Conservation (phyloP, 768 basidiomycete species). For the Pilatotrama ljubarskyi region DNA sequence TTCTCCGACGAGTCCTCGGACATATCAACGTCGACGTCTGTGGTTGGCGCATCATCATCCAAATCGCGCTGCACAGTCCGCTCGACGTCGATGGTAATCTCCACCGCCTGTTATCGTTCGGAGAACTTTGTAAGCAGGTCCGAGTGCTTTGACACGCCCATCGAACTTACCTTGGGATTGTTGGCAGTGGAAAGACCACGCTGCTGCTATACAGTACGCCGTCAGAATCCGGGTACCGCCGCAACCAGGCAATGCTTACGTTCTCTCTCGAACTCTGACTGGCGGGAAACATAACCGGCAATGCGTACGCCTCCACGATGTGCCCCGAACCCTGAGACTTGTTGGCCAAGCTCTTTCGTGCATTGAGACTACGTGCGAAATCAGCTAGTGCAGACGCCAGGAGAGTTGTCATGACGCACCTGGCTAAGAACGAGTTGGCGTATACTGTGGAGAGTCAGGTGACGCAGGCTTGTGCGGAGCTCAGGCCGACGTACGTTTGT, state of each 20-base stretch:
- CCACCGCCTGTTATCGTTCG: background rate
- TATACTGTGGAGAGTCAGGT: conserved; percentile 6
- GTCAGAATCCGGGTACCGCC: background rate
- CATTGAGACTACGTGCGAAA: conserved; percentile 11
- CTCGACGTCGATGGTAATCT: conserved; percentile 18
- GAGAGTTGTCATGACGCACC: background rate
- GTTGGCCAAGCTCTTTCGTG: conserved; percentile 13
- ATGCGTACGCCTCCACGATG: background rate
- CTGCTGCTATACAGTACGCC: background rate
- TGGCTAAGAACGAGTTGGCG: conserved; percentile 21
- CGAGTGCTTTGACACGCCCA: background rate
- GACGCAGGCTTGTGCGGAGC: background rate
- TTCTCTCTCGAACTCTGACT: conserved; percentile 2
- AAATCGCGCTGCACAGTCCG: conserved; percentile 12
- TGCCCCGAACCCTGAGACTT: conserved; percentile 8
- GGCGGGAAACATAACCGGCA: conserved; percentile 7
- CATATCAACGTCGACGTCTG: background rate
- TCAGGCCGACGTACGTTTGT: conserved; percentile 29
- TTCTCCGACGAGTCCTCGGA: background rate
- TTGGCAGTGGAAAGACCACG: background rate
- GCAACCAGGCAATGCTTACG: background rate
- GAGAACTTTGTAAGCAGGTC: background rate
- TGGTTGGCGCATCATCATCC: background rate
- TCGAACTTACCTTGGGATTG: background rate
- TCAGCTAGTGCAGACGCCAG: background rate